A percentile compares a stretch with the other conserved stretches of the same genome.
Evolutionary conservation across 1,284 basidiomycete genomes (phyloP).

Genomic region (Filobasidium uniguttulatum): DNA sequence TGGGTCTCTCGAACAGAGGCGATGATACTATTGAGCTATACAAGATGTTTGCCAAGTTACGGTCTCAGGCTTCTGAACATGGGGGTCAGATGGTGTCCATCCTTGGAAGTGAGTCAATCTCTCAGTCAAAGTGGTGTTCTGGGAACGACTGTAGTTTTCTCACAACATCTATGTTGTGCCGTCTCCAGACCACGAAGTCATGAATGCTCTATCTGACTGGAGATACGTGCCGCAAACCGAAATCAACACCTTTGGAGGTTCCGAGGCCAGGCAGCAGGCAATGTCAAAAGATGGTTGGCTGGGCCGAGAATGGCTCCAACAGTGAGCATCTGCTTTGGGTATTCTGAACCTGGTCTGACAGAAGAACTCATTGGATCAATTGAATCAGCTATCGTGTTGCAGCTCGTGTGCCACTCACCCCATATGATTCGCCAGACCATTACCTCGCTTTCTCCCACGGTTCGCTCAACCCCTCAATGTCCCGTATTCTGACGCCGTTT

Average conservation of each 20-base stretch:
- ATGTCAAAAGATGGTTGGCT: constrained; percentile 64
- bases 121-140: constrained; percentile 38
- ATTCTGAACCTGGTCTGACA: background rate
- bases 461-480: constrained; percentile 61
- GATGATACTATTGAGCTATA: constrained; percentile 74
- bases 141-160: background rate
- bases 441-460: constrained; percentile 71
- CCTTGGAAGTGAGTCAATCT: constrained; percentile 52
- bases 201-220: constrained; percentile 46
- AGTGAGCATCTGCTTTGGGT: constrained; percentile 32
- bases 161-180: background rate
- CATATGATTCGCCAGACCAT: constrained; percentile 52
- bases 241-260: constrained; percentile 63
- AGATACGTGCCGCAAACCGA: constrained; percentile 68
- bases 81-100: constrained; percentile 64
- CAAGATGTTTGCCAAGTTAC: constrained; percentile 61
- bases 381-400: constrained; percentile 63
- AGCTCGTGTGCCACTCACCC: constrained; percentile 61
- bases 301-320: constrained; percentile 66
- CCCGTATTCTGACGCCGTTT: constrained; percentile 58
- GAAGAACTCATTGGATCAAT: no score
- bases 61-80: constrained; percentile 52
- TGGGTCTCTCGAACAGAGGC: no score
- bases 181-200: constrained; percentile 36
- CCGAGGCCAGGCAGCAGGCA: constrained; percentile 50